Evolutionary conservation across 2,329 filamentous ascomycete species (phyloP), one percentile per base, ranked within the genome.

Genomic region (Harringtonia aguacate): DNA sequence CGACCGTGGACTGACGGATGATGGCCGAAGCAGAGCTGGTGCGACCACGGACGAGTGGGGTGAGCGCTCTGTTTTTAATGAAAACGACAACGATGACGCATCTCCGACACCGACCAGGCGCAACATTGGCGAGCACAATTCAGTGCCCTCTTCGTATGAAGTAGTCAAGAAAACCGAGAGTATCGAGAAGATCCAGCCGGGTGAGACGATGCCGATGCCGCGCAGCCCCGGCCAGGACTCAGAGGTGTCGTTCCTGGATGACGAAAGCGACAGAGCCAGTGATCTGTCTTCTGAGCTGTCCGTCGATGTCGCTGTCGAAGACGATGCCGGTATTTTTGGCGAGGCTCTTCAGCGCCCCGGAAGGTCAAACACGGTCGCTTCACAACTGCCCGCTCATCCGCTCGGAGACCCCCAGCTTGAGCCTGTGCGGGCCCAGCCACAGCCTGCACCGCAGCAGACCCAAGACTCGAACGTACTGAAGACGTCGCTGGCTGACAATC

Each of bases 231-330:
- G 18, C 47, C 52, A 28, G 55, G 62, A 48, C 50, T 41, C 51
- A 8, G 55, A 66, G 20, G 60, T 65, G 22, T 72, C 68, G 0
- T 73, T 73, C 46, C 52, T 73, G 22, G 63, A 72, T 18, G 64
- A 64, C 14, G 59, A 59, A 14, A 74, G 70, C 43, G 67, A 69
- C 36, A 59, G 65, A 36, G 70, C 70, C 35, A 77, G 70, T 27
- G 77, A 81, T 47, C 62, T 82, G 8, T 83, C 78, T 3, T 81
- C 78, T 0, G 78, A 81, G 50, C 52, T 82, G 36, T 81, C 77
- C 1, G 60, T 64, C 2, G 73, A 77, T n/a, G 57, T 65, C 3
- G 53, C 67, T 3, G 63, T 62, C 8, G 50, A 54, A 8, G 61
- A 62, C 14, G 58, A 57, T 1, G 50, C 44, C 8, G 52, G 52